Evolutionary conservation across 2,329 filamentous ascomycete species (phyloP).

Genomic region (Calonectria pteridis): DNA sequence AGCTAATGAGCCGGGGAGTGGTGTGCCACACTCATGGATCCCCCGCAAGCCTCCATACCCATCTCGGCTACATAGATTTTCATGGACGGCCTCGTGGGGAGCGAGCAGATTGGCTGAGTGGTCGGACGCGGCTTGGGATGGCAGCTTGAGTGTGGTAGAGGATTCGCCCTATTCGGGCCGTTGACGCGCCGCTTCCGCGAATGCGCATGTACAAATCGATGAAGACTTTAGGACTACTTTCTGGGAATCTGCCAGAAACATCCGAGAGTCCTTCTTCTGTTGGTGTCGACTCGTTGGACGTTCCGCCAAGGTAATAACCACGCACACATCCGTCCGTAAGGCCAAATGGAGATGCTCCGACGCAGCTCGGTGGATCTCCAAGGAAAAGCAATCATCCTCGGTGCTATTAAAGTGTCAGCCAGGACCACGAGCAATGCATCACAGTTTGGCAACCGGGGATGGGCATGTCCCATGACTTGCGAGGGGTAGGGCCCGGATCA

Average conservation of each 20-base stretch:
- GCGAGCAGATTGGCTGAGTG: constrained; percentile 32
- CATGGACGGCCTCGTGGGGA: constrained; percentile 1
- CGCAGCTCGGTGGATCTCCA: background rate
- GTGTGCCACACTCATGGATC: constrained; percentile 42
- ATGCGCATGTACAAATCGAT: background rate
- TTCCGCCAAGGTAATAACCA: background rate
- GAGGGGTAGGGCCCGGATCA: background rate
- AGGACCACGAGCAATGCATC: background rate
- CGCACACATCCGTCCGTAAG: background rate
- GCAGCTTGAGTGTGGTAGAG: constrained; percentile 30
- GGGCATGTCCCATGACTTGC: constrained; percentile 21
- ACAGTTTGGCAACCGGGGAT: background rate
- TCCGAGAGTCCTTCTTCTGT: background rate
- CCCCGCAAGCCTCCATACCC: constrained; percentile 42
- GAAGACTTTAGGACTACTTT: background rate
- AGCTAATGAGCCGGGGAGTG: constrained; percentile 18
- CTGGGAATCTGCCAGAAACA: background rate
- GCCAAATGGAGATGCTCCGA: constrained; percentile 15
- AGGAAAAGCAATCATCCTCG: constrained; percentile 4
- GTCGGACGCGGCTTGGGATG: constrained; percentile 28
- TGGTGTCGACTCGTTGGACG: background rate
- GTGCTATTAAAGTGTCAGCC: constrained; percentile 6
- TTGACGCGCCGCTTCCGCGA: constrained; percentile 30
- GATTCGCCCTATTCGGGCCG: constrained; percentile 44
- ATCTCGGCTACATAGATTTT: constrained; percentile 11